These are phyloP conservation scores for Phragmites australis DNA, from an alignment of 176 grass and related monocot genomes.

Conservation along the genomic window DNA sequence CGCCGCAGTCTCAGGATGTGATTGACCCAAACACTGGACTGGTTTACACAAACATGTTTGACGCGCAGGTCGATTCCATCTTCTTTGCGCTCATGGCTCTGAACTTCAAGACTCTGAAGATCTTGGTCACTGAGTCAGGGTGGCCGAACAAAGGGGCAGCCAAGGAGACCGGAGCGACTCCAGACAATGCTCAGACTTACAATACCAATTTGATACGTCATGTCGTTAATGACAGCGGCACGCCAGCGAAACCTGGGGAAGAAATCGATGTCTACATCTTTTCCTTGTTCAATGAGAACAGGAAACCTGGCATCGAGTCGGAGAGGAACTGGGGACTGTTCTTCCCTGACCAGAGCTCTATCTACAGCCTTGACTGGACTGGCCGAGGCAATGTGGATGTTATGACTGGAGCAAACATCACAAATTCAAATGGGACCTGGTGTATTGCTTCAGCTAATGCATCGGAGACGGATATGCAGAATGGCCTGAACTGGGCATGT, in stretches of 20 bases:
- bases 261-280: slow-evolving; percentile 93
- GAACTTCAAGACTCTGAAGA: slow-evolving; percentile 89
- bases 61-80: slow-evolving; percentile 88
- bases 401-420: slow-evolving; percentile 79
- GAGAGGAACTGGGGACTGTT: slow-evolving; percentile 98
- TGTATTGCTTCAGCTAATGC: slow-evolving; percentile 85
- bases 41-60: slow-evolving; percentile 95
- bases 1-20: slow-evolving; percentile 56
- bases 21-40: slow-evolving; percentile 91
- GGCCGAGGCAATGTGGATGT: slow-evolving; percentile 88
- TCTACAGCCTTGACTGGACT: slow-evolving; percentile 94
- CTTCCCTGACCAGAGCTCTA: slow-evolving; percentile 75
- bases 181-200: slow-evolving; percentile 91
- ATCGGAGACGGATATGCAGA: slow-evolving; percentile 70
- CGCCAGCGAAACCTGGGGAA: slow-evolving; percentile 79
- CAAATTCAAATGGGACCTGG: slow-evolving; percentile 81
- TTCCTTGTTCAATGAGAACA: slow-evolving; percentile 97
- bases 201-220: slow-evolving; percentile 87
- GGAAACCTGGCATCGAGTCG: slow-evolving; percentile 83
- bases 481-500: slow-evolving; percentile 92
- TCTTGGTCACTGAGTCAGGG: slow-evolving; percentile 88
- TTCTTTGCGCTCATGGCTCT: slow-evolving; percentile 87
- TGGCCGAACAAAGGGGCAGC: slow-evolving; percentile 85
- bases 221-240: slow-evolving; percentile 87
- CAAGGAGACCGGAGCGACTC: slow-evolving; percentile 75